Evolutionary conservation across 1,284 basidiomycete species (phyloP), one percentile per base, ranked within the genome.

Genomic region (Sphaerobolus stellatus): DNA sequence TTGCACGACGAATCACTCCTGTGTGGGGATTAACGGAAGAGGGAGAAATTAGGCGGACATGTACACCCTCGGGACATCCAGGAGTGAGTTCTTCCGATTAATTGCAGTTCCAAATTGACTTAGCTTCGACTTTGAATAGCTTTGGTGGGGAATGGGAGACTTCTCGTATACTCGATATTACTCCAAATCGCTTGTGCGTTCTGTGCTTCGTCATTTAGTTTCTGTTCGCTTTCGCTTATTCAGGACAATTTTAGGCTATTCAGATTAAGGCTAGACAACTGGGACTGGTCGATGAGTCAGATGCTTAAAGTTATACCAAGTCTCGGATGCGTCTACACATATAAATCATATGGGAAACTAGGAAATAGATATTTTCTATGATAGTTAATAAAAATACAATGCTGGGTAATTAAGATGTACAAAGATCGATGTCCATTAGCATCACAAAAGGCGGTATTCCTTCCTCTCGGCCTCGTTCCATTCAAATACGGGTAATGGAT

Each of bases 401-500:
- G n/a, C n/a, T n/a, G n/a, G n/a, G n/a, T n/a, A n/a, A n/a, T n/a
- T n/a, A n/a, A n/a, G n/a, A n/a, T n/a, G n/a, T n/a, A n/a, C n/a
- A n/a, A n/a, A n/a, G n/a, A n/a, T n/a, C n/a, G 33, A 50, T 24
- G 28, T 8, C 50, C 20, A 14, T 20, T 5, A 50, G 27, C 13
- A 2, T 47, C 22, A 54, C 18, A 48, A 30, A 29, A 74, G 67
- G 31, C 66, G 66, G 62, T 77, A 79, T 50, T 61, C 64, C 53
- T 64, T 60, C 51, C 71, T 75, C 64, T 85, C 80, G 56, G 71
- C 66, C 43, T 68, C 62, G 14, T 76, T 79, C 87, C 84, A 90
- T 50, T 78, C 66, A 62, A 90, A 89, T n/a, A 88, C 73, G 4
- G 88, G 89, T 7, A 92, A 70, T 1, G 88, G 83, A 63, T 92